A percentile compares a stretch with the other conserved stretches of the same genome.
phyloP scores from a whole-genome alignment of 768 basidiomycete genomes.

The Phlebiopsis flavidoalba region DNA sequence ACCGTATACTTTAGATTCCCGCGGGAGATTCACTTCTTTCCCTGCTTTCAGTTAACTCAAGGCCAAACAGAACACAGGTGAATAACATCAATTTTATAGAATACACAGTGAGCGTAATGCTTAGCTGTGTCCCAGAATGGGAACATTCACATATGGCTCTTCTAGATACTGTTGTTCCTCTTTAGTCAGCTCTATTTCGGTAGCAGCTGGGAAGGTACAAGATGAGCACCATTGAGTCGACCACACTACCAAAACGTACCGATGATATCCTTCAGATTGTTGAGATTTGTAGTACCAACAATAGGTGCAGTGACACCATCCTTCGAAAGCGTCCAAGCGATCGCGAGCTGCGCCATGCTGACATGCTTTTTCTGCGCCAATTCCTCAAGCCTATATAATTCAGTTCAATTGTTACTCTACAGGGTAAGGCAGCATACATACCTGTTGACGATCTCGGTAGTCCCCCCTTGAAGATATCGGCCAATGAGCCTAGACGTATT shows the following conservation, averaged over 20 bases:
- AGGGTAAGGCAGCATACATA: not conserved
- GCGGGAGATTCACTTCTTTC: too few relatives aligned
- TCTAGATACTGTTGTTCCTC: slow-evolving; percentile 58
- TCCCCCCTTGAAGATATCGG: slow-evolving; percentile 8
- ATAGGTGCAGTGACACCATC: slow-evolving; percentile 35
- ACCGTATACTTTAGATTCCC: too few relatives aligned
- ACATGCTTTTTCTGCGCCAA: slow-evolving; percentile 34
- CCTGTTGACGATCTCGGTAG: slow-evolving; percentile 4
- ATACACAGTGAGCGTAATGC: too few relatives aligned
- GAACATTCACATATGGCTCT: slow-evolving; percentile 37
- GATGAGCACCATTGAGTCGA: not conserved
- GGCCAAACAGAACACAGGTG: too few relatives aligned
- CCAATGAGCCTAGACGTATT: too few relatives aligned
- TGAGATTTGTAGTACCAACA: slow-evolving; percentile 32
- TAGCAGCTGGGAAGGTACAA: slow-evolving; percentile 26
- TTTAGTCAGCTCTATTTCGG: slow-evolving; percentile 42
- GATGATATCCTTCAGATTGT: slow-evolving; percentile 35
- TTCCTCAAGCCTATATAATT: slow-evolving; percentile 26
- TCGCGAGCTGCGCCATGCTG: slow-evolving; percentile 38
- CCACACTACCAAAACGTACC: slow-evolving; percentile 13
- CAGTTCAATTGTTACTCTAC: not conserved
- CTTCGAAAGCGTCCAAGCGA: slow-evolving; percentile 32
- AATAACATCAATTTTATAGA: too few relatives aligned
- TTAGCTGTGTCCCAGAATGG: too few relatives aligned
- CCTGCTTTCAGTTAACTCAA: too few relatives aligned